A percentile compares a stretch with the other conserved stretches of the same genome.
These are phyloP conservation scores for Vaccinium corymbosum DNA, from an alignment of 148 eudicot genomes.

Conservation along the genomic window DNA sequence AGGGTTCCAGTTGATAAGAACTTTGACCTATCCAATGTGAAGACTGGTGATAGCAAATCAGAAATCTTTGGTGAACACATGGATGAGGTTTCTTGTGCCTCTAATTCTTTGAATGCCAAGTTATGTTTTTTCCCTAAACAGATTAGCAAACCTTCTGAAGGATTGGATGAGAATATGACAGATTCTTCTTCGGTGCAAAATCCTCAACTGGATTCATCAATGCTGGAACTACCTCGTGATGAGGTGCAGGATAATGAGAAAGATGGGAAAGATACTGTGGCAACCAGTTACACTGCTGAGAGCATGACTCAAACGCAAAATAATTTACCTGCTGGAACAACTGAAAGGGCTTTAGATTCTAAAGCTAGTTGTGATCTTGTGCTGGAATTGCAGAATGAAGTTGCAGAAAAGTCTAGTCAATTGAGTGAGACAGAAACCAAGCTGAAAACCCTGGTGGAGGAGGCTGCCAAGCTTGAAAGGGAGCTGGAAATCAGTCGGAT, in stretches of 20 bases:
- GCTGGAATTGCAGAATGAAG: conserved; percentile 53
- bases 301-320: conserved; percentile 35
- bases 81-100: conserved; percentile 68
- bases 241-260: conserved; percentile 42
- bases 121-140: conserved; percentile 30
- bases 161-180: conserved; percentile 74
- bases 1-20: conserved; percentile 37
- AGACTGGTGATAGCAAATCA: conserved; percentile 57
- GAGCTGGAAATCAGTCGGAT: conserved; percentile 76
- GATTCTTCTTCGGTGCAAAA: conserved; percentile 65
- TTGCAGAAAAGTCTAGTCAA: conserved; percentile 61
- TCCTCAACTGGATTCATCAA: conserved; percentile 71
- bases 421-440: conserved; percentile 52
- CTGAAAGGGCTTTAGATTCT: conserved; percentile 27
- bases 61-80: conserved; percentile 60
- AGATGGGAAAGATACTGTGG: conserved; percentile 37
- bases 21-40: conserved; percentile 27
- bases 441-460: conserved; percentile 53
- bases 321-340: conserved; percentile 33
- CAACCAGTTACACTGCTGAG: conserved; percentile 41
- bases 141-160: conserved; percentile 40
- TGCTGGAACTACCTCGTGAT: conserved; percentile 69
- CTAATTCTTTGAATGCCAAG: conserved; percentile 41
- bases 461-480: conserved; percentile 61
- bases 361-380: conserved; percentile 41